Conservation (phyloP, 139 green algal species). For the Chlorella sp. region DNA sequence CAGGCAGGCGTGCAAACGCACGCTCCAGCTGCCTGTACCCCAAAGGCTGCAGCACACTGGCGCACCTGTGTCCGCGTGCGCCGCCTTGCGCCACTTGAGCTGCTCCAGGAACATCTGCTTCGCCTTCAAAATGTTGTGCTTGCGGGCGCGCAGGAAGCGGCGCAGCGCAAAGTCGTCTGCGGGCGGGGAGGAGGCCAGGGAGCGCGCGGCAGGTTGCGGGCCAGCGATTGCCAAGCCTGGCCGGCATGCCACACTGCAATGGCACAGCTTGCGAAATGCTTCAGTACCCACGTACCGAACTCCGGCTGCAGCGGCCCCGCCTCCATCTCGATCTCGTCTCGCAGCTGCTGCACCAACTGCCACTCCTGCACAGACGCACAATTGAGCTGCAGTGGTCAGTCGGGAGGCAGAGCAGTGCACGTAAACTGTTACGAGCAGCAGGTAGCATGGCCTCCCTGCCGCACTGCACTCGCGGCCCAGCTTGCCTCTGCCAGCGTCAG, state of each 20-base stretch:
- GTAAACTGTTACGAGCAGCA: too few relatives aligned
- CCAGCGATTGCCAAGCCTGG: too few relatives aligned
- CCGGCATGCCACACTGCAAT: background rate
- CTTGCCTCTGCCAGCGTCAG: too few relatives aligned
- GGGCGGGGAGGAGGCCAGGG: too few relatives aligned
- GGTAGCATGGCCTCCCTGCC: too few relatives aligned
- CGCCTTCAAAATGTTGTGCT: slow-evolving; percentile 57
- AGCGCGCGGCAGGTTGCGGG: too few relatives aligned
- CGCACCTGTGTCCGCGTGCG: slow-evolving; percentile 4
- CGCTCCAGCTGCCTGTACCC: background rate
- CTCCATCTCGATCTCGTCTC: slow-evolving; percentile 35
- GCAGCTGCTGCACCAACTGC: slow-evolving; percentile 37
- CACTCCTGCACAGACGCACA: slow-evolving; percentile 20
- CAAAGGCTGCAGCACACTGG: background rate
- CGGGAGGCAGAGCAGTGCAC: too few relatives aligned
- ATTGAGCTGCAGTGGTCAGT: too few relatives aligned
- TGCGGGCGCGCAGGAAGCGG: slow-evolving; percentile 64
- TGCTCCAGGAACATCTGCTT: slow-evolving; percentile 53
- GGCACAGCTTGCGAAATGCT: background rate
- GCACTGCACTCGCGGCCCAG: too few relatives aligned
- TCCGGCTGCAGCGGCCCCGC: background rate
- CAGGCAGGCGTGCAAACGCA: background rate
- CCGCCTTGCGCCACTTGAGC: slow-evolving; percentile 27
- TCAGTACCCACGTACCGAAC: background rate
- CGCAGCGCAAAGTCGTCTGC: slow-evolving; percentile 39